Evolutionary conservation across 306 rosid species (phyloP).

Genomic region (Fragaria nilgerrensis): DNA sequence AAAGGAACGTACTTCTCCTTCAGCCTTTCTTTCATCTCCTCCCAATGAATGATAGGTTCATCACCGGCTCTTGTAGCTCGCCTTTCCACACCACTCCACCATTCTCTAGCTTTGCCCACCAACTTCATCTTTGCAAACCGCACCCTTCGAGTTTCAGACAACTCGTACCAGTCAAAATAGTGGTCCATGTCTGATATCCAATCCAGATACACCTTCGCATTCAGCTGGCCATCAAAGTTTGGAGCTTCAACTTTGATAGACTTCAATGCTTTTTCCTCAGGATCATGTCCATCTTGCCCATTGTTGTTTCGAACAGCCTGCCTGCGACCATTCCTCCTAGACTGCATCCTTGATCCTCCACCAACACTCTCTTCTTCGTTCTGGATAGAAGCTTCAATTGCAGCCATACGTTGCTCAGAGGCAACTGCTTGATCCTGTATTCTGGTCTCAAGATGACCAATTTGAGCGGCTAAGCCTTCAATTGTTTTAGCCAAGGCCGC

Average conservation of each 20-base stretch:
- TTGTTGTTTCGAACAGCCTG: too few relatives aligned
- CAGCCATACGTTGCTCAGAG: not conserved
- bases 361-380: not conserved
- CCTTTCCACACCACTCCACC: not conserved
- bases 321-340: not conserved
- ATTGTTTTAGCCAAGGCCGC: not conserved
- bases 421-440: not conserved
- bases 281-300: not conserved
- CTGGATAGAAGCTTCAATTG: not conserved
- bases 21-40: too few relatives aligned
- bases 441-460: not conserved
- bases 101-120: not conserved
- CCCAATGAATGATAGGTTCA: not conserved
- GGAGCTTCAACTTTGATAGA: too few relatives aligned
- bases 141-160: too few relatives aligned
- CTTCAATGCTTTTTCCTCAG: too few relatives aligned
- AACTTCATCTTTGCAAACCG: too few relatives aligned
- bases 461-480: not conserved
- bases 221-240: too few relatives aligned
- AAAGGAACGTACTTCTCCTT: too few relatives aligned
- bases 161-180: too few relatives aligned
- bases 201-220: too few relatives aligned
- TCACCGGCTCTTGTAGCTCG: not conserved
- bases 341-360: not conserved
- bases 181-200: too few relatives aligned